These are phyloP conservation scores for Naganishia randhawae DNA, from an alignment of 768 basidiomycete species.

Conservation along the genomic window DNA sequence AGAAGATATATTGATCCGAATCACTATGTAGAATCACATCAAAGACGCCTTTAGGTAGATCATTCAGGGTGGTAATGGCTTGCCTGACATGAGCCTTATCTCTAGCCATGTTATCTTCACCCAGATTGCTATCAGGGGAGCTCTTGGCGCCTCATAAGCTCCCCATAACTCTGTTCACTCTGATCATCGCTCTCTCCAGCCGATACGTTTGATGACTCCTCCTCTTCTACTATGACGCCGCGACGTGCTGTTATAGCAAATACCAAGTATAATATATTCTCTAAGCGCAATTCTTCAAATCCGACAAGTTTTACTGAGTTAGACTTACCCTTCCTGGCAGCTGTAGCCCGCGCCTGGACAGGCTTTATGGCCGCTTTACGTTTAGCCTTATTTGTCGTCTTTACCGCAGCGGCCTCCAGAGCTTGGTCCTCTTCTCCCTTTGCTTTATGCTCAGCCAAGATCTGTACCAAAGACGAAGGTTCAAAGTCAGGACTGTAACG, in stretches of 20 bases:
- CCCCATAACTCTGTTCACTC: not conserved
- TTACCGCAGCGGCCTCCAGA: slow-evolving; percentile 76
- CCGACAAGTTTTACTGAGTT: not conserved
- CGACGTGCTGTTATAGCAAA: not conserved
- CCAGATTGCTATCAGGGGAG: no score
- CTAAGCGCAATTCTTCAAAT: not conserved
- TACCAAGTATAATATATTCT: not conserved
- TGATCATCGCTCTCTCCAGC: slow-evolving; percentile 1
- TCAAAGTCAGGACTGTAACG: not conserved
- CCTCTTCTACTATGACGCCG: not conserved
- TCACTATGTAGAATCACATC: no score
- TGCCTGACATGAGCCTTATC: no score
- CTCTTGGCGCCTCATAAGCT: not conserved
- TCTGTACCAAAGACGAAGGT: slow-evolving; percentile 54
- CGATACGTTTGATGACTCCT: not conserved
- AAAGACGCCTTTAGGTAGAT: no score
- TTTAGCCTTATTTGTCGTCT: slow-evolving; percentile 73
- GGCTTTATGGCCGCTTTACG: slow-evolving; percentile 38
- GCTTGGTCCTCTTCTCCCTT: slow-evolving; percentile 91
- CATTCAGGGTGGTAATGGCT: no score
- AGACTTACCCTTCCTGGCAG: not conserved
- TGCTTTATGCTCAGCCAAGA: slow-evolving; percentile 71
- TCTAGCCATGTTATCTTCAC: no score
- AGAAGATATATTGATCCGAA: no score
- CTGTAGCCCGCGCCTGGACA: not conserved